Evolutionary conservation across 108 stramenopile genomes (phyloP), one percentile per base, ranked within the genome.

Genomic region (Hondaea fermentalgiana): DNA sequence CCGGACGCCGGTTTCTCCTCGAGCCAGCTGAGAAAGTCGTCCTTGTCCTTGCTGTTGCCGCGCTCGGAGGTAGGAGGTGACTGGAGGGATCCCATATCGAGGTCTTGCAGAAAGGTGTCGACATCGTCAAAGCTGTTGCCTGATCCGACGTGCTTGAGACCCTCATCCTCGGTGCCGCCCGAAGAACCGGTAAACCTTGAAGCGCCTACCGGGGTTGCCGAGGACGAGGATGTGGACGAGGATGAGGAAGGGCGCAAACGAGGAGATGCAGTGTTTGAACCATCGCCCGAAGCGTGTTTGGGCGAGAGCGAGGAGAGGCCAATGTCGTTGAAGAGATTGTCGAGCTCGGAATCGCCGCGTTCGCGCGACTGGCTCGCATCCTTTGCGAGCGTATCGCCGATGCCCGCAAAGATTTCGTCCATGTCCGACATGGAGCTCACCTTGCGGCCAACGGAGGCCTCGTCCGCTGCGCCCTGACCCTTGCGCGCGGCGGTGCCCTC

Each of bases 91-190:
- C 76, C 76, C 51, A 53, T 83, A 23, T 83, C 51, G 2, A 83
- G 49, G n/a, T 83, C 76, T 12, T 47, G 45, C 76, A 83, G 12
- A 23, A 83, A 83, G 51, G 76, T 53, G 23, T 83, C 76, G 23
- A 83, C 76, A 35, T 83, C 76, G 76, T 83, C 76, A 12, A 83
- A 53, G 76, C 76, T 83, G 76, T 83, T 53, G 49, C 64, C 64
- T 17, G 64, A 69, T 8, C 1, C 64, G 64, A 69, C 35, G 25
- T 23, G 25, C 14, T 17, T 69, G 51, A 6, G 76, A 12, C 16
- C 4, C 25, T 12, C 49, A 42, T 19, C 72, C 23, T 1, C 23
- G 28, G 29, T 17, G 29, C 19, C 72, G 28, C 72, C 35, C 1
- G 23, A 35, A 35, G 35, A 35, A 0, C 35, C 35, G 35, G 35